phyloP scores from a whole-genome alignment of 805 yeast species.

The Myxozyma nipponensis region DNA sequence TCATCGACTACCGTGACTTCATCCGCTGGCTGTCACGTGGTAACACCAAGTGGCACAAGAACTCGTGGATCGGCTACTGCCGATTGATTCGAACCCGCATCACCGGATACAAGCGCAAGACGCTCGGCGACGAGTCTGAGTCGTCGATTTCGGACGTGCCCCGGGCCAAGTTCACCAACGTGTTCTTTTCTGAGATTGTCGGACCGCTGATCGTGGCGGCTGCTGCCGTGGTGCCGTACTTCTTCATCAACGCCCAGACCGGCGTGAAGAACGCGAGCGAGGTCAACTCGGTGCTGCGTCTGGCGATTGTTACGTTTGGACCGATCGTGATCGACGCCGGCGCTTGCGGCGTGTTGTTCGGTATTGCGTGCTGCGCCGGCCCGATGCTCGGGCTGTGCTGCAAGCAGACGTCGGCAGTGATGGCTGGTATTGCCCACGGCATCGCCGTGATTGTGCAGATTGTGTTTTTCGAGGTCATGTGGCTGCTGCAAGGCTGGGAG shows the following conservation, averaged over 20 bases:
- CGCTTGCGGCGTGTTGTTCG: constrained; percentile 69
- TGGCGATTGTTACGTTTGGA: constrained; percentile 63
- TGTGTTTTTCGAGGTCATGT: constrained; percentile 87
- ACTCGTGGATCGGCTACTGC: constrained; percentile 77
- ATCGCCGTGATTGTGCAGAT: constrained; percentile 84
- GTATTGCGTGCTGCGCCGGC: constrained; percentile 94
- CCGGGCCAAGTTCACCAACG: constrained; percentile 73
- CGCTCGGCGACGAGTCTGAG: constrained; percentile 64
- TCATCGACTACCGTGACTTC: constrained; percentile 92
- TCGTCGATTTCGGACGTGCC: constrained; percentile 60
- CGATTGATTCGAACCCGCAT: constrained; percentile 79
- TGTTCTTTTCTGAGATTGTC: constrained; percentile 74
- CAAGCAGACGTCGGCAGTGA: constrained; percentile 92
- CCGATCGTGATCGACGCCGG: constrained; percentile 92
- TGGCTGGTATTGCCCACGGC: constrained; percentile 96
- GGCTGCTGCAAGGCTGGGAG: constrained; percentile 93
- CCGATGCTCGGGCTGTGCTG: constrained; percentile 93
- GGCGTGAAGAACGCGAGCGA: constrained; percentile 55
- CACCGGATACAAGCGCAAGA: constrained; percentile 83
- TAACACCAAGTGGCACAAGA: constrained; percentile 57
- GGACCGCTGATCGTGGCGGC: constrained; percentile 69
- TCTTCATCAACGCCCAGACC: constrained; percentile 80
- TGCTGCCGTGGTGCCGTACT: constrained; percentile 65
- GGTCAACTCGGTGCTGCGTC: constrained; percentile 58
- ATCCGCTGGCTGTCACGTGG: constrained; percentile 85